Conservation (phyloP, 1,139 yeast species). For the Pichia sp. region DNA sequence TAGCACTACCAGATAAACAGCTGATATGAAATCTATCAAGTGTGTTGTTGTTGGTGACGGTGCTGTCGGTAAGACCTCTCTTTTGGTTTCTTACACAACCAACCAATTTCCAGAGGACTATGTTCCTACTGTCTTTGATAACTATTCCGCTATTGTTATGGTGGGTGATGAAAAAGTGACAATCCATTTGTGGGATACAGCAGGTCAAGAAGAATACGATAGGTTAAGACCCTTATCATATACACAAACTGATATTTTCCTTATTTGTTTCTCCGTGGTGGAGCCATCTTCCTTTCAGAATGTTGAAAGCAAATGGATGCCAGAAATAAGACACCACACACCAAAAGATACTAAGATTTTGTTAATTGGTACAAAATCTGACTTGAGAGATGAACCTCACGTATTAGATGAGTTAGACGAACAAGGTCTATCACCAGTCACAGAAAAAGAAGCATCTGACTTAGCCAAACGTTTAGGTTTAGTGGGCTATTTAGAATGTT, state of each 20-base stretch:
- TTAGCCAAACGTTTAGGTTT: constrained; percentile 71
- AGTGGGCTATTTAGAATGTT: constrained; percentile 75
- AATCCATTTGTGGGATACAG: constrained; percentile 94
- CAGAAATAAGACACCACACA: constrained; percentile 82
- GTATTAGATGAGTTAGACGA: constrained; percentile 65
- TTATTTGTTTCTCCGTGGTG: constrained; percentile 80
- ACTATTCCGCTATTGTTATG: constrained; percentile 82
- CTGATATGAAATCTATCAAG: constrained; percentile 71
- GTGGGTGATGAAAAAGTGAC: constrained; percentile 76
- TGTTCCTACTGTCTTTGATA: constrained; percentile 82
- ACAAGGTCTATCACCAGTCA: constrained; percentile 54
- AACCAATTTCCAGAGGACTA: constrained; percentile 93
- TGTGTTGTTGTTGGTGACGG: constrained; percentile 97
- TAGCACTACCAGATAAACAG: background rate
- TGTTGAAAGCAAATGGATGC: constrained; percentile 72
- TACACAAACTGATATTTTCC: constrained; percentile 86
- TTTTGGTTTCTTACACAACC: constrained; percentile 83
- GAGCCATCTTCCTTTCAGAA: constrained; percentile 78
- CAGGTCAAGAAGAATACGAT: constrained; percentile 93
- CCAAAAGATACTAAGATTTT: constrained; percentile 68
- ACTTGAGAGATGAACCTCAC: constrained; percentile 75
- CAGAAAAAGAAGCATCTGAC: constrained; percentile 54
- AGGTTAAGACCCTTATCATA: constrained; percentile 84
- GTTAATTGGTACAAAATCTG: constrained; percentile 81
- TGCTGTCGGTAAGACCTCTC: constrained; percentile 92